Evolutionary conservation across 768 basidiomycete species (phyloP).

Genomic region (Fistulinella prunicolor): DNA sequence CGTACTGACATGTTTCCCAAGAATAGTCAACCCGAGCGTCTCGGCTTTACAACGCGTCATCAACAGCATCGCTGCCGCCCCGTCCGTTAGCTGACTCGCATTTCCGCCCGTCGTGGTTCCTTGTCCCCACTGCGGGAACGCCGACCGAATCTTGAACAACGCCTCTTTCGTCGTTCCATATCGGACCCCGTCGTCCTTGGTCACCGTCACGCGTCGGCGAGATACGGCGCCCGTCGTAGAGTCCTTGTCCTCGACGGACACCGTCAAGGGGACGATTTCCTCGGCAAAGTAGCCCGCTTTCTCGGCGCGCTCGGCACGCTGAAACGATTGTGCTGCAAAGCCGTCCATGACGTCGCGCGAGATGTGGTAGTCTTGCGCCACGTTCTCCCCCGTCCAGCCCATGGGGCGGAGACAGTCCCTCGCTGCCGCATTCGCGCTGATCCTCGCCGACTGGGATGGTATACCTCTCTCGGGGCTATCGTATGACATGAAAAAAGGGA

Average conservation of each 20-base stretch:
- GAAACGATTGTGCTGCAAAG: constrained; percentile 72
- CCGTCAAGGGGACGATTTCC: constrained; percentile 78
- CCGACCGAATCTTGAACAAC: constrained; percentile 62
- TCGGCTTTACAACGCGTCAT: constrained; percentile 83
- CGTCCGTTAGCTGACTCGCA: constrained; percentile 83
- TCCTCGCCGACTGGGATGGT: constrained; percentile 56
- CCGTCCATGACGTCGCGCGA: constrained; percentile 74
- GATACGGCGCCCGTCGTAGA: constrained; percentile 44
- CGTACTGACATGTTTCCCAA: constrained; percentile 80
- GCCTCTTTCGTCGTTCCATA: constrained; percentile 66
- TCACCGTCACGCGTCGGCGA: constrained; percentile 51
- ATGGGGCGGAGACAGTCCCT: constrained; percentile 67
- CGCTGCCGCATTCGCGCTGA: constrained; percentile 54
- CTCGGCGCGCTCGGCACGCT: constrained; percentile 74
- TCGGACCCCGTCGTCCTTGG: constrained; percentile 76
- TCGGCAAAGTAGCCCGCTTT: constrained; percentile 58
- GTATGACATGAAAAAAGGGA: background rate
- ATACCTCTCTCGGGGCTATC: constrained; percentile 63
- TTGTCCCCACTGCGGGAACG: constrained; percentile 83
- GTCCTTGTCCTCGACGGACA: constrained; percentile 60
- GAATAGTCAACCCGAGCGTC: constrained; percentile 63
- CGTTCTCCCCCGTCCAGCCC: constrained; percentile 91
- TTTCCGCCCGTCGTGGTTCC: constrained; percentile 79
- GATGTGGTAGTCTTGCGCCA: constrained; percentile 69
- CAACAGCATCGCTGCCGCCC: constrained; percentile 75